Conservation (phyloP, 495 filamentous ascomycete species). For the Tuber umbilicatum region DNA sequence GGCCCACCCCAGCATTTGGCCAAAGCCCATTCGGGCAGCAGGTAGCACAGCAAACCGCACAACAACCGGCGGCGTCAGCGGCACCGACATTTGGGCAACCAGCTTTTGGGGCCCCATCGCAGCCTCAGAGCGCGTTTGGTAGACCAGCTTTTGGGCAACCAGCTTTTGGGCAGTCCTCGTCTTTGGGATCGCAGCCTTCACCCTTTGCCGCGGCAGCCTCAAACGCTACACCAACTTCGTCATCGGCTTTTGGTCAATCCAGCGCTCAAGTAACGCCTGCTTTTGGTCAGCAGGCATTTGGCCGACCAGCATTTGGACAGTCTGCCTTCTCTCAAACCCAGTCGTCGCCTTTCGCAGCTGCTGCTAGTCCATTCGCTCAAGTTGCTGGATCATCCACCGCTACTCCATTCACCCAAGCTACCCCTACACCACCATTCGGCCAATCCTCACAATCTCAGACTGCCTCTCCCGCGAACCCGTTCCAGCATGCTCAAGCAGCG, state of each 20-base stretch:
- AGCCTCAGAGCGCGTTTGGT: slow-evolving; percentile 43
- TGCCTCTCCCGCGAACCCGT: neutral
- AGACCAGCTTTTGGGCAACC: slow-evolving; percentile 39
- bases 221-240: neutral
- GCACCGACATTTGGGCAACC: slow-evolving; percentile 41
- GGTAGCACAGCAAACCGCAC: neutral
- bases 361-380: slow-evolving; percentile 11
- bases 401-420: slow-evolving; percentile 12
- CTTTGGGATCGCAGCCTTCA: slow-evolving; percentile 23
- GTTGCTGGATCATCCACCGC: slow-evolving; percentile 4
- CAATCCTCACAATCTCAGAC: slow-evolving; percentile 23
- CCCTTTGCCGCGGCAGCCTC: slow-evolving; percentile 2
- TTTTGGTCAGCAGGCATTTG: slow-evolving; percentile 36
- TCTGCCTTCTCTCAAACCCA: slow-evolving; percentile 23
- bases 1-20: slow-evolving; percentile 43
- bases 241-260: slow-evolving; percentile 20
- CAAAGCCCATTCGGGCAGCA: slow-evolving; percentile 42
- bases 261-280: slow-evolving; percentile 22
- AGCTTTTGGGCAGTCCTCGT: slow-evolving; percentile 39
- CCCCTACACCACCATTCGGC: slow-evolving; percentile 20
- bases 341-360: slow-evolving; percentile 11
- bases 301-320: slow-evolving; percentile 28
- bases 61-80: slow-evolving; percentile 23
- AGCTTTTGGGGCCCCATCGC: slow-evolving; percentile 39
- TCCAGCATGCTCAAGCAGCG: slow-evolving; percentile 27